Conservation (phyloP, 2,329 filamentous ascomycete species). For the Aspergillus sp. region DNA sequence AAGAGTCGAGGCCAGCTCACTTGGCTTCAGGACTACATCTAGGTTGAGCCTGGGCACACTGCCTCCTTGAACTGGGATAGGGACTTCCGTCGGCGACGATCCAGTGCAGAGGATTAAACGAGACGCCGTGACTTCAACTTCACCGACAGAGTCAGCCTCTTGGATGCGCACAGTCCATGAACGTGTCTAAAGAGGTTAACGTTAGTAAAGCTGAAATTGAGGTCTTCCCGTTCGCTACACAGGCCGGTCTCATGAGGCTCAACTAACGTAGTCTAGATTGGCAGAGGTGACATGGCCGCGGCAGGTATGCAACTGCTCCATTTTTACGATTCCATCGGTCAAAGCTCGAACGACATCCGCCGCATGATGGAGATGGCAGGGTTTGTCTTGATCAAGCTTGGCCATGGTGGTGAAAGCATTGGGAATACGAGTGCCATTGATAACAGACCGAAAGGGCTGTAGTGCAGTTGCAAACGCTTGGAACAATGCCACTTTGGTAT, state of each 20-base stretch:
- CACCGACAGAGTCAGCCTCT: slow-evolving; percentile 25
- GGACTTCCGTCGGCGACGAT: slow-evolving; percentile 49
- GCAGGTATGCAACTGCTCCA: slow-evolving; percentile 36
- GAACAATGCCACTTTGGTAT: slow-evolving; percentile 63
- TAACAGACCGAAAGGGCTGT: slow-evolving; percentile 53
- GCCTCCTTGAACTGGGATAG: slow-evolving; percentile 44
- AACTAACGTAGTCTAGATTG: slow-evolving; percentile 32
- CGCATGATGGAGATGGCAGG: slow-evolving; percentile 58
- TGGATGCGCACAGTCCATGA: slow-evolving; percentile 36
- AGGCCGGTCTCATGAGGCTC: background rate
- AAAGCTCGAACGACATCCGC: slow-evolving; percentile 55
- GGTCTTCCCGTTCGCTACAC: background rate
- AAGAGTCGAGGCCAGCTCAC: slow-evolving; percentile 46
- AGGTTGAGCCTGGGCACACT: slow-evolving; percentile 51
- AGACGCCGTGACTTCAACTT: slow-evolving; percentile 39
- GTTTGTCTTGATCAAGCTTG: slow-evolving; percentile 55
- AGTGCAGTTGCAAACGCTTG: slow-evolving; percentile 57
- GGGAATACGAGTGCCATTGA: slow-evolving; percentile 48
- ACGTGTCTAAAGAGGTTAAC: slow-evolving; percentile 20
- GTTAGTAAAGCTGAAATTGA: slow-evolving; percentile 13
- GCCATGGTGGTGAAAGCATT: slow-evolving; percentile 58
- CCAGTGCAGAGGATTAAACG: slow-evolving; percentile 61
- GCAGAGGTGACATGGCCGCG: slow-evolving; percentile 37
- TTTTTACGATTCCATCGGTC: slow-evolving; percentile 41
- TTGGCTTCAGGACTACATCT: slow-evolving; percentile 57